Conservation (phyloP, 306 rosid genomes). For the Cicer bijugum region DNA sequence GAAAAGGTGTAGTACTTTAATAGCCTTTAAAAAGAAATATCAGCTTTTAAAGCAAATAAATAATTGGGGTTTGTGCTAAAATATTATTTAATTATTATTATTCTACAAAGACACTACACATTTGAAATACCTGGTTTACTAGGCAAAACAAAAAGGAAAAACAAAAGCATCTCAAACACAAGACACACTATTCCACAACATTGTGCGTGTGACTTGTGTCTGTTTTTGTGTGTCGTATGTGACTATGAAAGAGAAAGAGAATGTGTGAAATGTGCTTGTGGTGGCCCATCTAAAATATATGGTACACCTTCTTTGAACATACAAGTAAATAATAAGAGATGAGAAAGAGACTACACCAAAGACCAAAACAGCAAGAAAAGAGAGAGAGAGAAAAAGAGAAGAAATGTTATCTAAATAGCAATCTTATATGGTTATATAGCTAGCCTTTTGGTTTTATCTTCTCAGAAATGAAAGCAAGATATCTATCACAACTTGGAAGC, state of each 20-base stretch:
- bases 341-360: slow-evolving; percentile 54
- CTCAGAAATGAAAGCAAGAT: slow-evolving; percentile 47
- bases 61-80: slow-evolving; percentile 66
- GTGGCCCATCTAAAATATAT: slow-evolving; percentile 71
- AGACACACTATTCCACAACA: slow-evolving; percentile 55
- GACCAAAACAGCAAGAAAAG: slow-evolving; percentile 46
- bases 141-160: slow-evolving; percentile 47
- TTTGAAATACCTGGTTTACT: slow-evolving; percentile 52
- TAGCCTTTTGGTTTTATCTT: slow-evolving; percentile 65
- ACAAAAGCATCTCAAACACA: slow-evolving; percentile 52
- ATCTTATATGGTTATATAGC: slow-evolving; percentile 36
- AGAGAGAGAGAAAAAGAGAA: slow-evolving; percentile 30
- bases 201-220: slow-evolving; percentile 53
- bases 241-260: slow-evolving; percentile 44
- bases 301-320: slow-evolving; percentile 71
- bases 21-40: slow-evolving; percentile 23
- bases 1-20: slow-evolving; percentile 40
- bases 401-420: slow-evolving; percentile 47
- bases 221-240: slow-evolving; percentile 46
- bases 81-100: background rate
- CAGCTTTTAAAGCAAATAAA: slow-evolving; percentile 47
- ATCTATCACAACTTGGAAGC: slow-evolving; percentile 38
- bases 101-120: slow-evolving; percentile 44
- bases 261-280: slow-evolving; percentile 50
- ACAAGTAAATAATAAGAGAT: slow-evolving; percentile 53